Evolutionary conservation across 495 filamentous ascomycete species (phyloP).

Genomic region (Sporormia fimetaria): DNA sequence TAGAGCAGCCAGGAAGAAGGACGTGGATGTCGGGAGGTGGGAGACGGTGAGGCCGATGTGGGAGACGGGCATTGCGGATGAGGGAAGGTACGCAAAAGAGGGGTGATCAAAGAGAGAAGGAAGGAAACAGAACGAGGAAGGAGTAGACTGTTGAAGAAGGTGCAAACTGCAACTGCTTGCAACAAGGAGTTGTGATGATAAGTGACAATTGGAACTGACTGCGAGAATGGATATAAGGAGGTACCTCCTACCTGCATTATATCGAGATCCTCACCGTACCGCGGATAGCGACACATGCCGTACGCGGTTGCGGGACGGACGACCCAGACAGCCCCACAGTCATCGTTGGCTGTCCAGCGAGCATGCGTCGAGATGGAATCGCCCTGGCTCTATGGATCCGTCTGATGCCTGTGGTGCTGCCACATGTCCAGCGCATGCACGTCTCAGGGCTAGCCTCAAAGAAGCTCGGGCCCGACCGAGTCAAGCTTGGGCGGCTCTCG

Average conservation of each 20-base stretch:
- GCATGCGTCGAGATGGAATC: conserved; percentile 15
- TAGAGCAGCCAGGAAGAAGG: conserved; percentile 66
- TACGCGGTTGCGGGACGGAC: conserved; percentile 14
- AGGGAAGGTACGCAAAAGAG: conserved; percentile 15
- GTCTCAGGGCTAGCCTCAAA: no score
- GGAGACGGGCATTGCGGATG: conserved; percentile 43
- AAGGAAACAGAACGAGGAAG: conserved; percentile 1
- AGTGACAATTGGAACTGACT: no score
- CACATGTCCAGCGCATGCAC: conserved; percentile 22
- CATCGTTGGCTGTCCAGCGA: conserved; percentile 17
- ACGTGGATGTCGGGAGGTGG: conserved; percentile 64
- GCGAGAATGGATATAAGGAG: no score
- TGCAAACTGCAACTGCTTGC: no score
- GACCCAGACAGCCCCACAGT: conserved; percentile 15
- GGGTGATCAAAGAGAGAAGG: conserved; percentile 14
- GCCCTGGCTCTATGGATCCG: neutral
- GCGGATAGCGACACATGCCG: conserved; percentile 17
- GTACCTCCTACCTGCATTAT: no score
- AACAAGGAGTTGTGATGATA: no score
- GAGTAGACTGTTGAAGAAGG: no score
- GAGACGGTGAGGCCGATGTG: conserved; percentile 55
- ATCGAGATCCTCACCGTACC: no score
- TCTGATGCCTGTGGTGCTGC: conserved; percentile 16
- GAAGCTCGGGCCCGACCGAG: conserved; percentile 1
- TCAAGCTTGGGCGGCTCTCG: conserved; percentile 15